Conservation (phyloP, 2,329 filamentous ascomycete species). For the Xylaria sp. region DNA sequence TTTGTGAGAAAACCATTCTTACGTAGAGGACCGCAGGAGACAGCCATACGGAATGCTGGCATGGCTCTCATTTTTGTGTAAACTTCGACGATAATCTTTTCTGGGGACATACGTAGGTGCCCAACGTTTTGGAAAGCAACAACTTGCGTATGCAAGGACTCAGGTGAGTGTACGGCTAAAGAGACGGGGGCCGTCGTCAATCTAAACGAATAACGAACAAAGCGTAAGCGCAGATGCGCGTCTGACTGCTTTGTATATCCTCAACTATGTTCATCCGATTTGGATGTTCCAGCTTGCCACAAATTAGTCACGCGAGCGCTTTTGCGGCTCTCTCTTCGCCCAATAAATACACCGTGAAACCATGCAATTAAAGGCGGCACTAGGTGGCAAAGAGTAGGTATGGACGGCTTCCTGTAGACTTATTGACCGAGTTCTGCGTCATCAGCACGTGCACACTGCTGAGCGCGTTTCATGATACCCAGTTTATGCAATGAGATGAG, state of each 20-base stretch:
- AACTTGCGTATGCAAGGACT: slow-evolving; percentile 20
- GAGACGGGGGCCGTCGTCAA: neutral
- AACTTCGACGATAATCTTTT: neutral
- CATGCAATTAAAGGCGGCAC: slow-evolving; percentile 25
- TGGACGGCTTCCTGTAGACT: slow-evolving; percentile 5
- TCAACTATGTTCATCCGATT: slow-evolving; percentile 4
- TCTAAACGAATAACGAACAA: slow-evolving; percentile 14
- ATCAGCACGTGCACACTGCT: slow-evolving; percentile 4
- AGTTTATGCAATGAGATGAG: slow-evolving; percentile 7
- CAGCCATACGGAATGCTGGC: slow-evolving; percentile 4
- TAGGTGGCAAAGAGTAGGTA: slow-evolving; percentile 24
- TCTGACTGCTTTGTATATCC: neutral
- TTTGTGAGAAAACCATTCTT: slow-evolving; percentile 1
- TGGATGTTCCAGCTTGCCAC: slow-evolving; percentile 17
- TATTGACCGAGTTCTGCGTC: slow-evolving; percentile 19
- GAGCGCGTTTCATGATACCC: slow-evolving; percentile 14
- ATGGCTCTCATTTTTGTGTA: slow-evolving; percentile 1
- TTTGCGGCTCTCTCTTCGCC: slow-evolving; percentile 22
- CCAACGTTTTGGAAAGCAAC: slow-evolving; percentile 12
- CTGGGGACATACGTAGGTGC: slow-evolving; percentile 17
- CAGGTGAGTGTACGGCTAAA: slow-evolving; percentile 19
- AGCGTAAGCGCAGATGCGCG: neutral
- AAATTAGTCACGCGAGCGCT: slow-evolving; percentile 25
- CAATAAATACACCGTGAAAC: slow-evolving; percentile 5
- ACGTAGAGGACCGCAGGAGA: neutral